Evolutionary conservation across 352 stramenopile species (phyloP), one percentile per base, ranked within the genome.

Genomic region (Pythium scleroteichum): DNA sequence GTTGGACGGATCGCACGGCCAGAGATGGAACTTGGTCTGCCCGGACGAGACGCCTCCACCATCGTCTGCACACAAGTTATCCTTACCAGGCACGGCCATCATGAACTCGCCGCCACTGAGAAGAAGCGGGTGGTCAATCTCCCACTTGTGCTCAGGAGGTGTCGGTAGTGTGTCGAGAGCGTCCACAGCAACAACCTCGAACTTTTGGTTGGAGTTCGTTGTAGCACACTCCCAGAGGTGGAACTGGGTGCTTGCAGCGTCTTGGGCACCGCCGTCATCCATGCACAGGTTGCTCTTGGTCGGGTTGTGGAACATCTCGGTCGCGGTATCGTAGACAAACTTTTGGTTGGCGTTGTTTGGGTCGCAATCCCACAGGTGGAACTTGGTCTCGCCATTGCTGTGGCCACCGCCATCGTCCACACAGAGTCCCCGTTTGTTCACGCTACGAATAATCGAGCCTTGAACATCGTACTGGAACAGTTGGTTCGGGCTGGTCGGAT

Each of bases 381-480:
- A 66, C 41, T 64, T 53, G 2, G 65, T 67, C 24, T 68, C 27
- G 16, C 66, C 70, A 2, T 41, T 60, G 10, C 46, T 64, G 49
- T 17, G 56, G 27, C 57, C 66, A 2, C 68, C 68, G n/a, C 71
- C 71, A 33, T 75, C 64, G 29, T 78, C 71, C 19, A 75, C 48
- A 19, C 35, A 48, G 63, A 78, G 59, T 38, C 22, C 32, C 6
- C 17, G 48, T 27, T 55, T 55, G 16, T 14, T 27, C 14, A 27
- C 26, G 16, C 27, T 45, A 17, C 19, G 48, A 3, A 55, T 23
- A 8, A 45, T 41, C 48, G 24, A 19, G 5, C 16, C 22, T 24
- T 26, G 26, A 27, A 10, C 2, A 58, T 58, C 23, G 38, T 48
- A 58, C n/a, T 17, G n/a, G 29, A 75, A 79, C 51, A 67, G 66